Base-by-base conservation (phyloP, 179 eudicot genomes). In the Drosera spatulata region DNA sequence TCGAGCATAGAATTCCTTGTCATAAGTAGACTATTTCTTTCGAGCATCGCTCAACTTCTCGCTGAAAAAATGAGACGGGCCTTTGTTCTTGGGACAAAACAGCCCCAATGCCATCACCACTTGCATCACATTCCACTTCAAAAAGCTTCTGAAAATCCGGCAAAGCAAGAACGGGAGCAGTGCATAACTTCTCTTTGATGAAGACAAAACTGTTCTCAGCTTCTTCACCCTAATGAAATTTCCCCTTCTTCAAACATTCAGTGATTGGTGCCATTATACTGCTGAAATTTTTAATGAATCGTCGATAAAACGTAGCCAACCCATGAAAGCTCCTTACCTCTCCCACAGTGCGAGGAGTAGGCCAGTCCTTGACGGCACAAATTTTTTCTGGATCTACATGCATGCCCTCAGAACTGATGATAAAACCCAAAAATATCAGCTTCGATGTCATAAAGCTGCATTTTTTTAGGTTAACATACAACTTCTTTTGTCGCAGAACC, bases 161-260 rank as follows among this genome's bases (percentile, higher is more conserved):
- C 5, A 56, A n/a, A 9, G 60, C 60, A 9, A 56, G 44, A 11
- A 56, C 22, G 42, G 60, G 60, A 12, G 60, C 22, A 5, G 60
- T 56, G 15, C 39, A 39, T 7, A 39, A 39, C 2, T 56, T 43
- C n/a, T 56, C 39, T 5, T 12, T 56, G 2, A 56, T 2, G 1
- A 41, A 6, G 6, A 3, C 2, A 4, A 40, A 56, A 41, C 13
- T 56, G 14, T 12, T 42, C n/a, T n/a, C n/a, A n/a, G n/a, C n/a
- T n/a, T n/a, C n/a, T 6, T 42, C 45, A 42, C 45, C 45, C 45
- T 6, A 42, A 42, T 3, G 3, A 9, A 10, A 37, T 39, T 7
- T 12, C 4, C 2, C 47, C 3, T 6, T 39, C 14, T 7, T 4
- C 41, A 39, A 9, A 39, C 7, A 41, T n/a, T 5, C 2, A 56